Evolutionary conservation across 768 basidiomycete genomes (phyloP).

Genomic region (Pleurotus djamor): DNA sequence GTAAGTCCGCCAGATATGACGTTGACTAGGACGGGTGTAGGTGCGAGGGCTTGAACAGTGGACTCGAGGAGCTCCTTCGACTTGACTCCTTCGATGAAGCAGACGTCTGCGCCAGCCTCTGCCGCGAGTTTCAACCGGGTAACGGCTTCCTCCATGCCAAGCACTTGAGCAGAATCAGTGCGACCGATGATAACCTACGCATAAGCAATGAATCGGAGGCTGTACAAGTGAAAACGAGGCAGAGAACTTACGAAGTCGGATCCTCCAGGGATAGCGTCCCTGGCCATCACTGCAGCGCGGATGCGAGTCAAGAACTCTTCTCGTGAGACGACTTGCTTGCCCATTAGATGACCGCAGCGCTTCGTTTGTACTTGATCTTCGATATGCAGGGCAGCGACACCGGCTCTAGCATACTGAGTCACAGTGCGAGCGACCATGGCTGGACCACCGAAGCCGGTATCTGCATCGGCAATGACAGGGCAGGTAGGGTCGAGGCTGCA

Average conservation of each 20-base stretch:
- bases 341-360: conserved; percentile 76
- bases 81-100: conserved; percentile 51
- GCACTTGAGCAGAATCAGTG: conserved; percentile 49
- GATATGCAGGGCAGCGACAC: conserved; percentile 77
- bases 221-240: neutral
- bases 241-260: conserved; percentile 62
- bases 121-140: conserved; percentile 43
- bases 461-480: conserved; percentile 81
- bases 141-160: conserved; percentile 50
- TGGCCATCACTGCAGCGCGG: conserved; percentile 74
- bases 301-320: conserved; percentile 76
- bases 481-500: conserved; percentile 59
- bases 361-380: conserved; percentile 85
- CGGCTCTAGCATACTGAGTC: conserved; percentile 61
- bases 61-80: conserved; percentile 39
- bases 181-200: conserved; percentile 44
- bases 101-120: conserved; percentile 43
- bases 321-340: conserved; percentile 79
- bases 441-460: conserved; percentile 79
- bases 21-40: conserved; percentile 49
- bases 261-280: conserved; percentile 70
- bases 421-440: conserved; percentile 77
- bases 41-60: conserved; percentile 34
- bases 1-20: conserved; percentile 50
- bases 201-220: neutral